A percentile compares a stretch with the other conserved stretches of the same genome.
phyloP scores from a whole-genome alignment of 306 rosid genomes.

The Hippophae tibetana region DNA sequence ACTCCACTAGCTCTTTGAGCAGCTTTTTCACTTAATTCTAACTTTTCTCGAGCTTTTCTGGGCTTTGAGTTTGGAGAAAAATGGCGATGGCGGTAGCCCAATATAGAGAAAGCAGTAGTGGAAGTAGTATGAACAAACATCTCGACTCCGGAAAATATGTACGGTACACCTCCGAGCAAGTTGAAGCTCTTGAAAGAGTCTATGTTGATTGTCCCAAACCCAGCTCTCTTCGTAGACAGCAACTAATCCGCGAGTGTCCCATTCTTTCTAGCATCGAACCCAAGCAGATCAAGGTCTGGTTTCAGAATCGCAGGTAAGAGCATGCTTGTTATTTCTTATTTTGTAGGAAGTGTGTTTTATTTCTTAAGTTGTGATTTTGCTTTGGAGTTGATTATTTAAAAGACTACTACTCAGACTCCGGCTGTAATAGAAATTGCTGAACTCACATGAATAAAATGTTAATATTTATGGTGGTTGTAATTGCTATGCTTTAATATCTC shows the following conservation, averaged over 20 bases:
- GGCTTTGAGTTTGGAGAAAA: conserved; percentile 8
- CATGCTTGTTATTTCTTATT: neutral
- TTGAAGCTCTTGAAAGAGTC: conserved; percentile 88
- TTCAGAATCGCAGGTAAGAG: conserved; percentile 81
- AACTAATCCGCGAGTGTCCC: conserved; percentile 84
- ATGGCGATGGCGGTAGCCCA: conserved; percentile 92
- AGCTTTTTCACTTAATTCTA: neutral
- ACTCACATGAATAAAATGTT: too few species aligned
- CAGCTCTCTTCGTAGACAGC: conserved; percentile 85
- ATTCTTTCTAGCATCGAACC: conserved; percentile 89
- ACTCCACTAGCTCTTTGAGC: conserved; percentile 5
- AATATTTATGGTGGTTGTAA: too few species aligned
- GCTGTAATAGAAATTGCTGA: too few species aligned
- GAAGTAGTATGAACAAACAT: conserved; percentile 64
- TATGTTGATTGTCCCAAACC: conserved; percentile 95
- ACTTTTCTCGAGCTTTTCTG: neutral
- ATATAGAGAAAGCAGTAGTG: conserved; percentile 80
- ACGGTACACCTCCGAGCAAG: conserved; percentile 86
- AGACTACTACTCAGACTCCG: neutral
- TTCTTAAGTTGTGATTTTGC: neutral
- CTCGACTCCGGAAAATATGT: conserved; percentile 89
- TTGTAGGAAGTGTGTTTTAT: neutral
- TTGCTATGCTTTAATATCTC: too few species aligned
- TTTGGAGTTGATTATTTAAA: neutral
- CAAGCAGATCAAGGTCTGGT: conserved; percentile 99